These are phyloP conservation scores for Leccinum pellstonianum DNA, from an alignment of 768 basidiomycete species.

Conservation along the genomic window DNA sequence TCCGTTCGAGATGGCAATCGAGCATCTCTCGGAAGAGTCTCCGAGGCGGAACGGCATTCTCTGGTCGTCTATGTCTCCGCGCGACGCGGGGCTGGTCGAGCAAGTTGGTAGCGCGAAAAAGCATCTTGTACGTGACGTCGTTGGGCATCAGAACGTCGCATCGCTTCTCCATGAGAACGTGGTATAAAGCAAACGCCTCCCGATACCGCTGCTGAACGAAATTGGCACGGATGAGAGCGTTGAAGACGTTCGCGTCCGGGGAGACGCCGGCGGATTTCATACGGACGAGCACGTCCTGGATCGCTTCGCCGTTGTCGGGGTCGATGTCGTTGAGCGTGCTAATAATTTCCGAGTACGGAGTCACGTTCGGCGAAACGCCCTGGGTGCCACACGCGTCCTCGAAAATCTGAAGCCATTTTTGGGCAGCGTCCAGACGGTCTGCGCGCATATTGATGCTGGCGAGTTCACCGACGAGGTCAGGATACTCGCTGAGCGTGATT, in stretches of 20 bases:
- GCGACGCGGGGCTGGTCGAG: constrained; percentile 19
- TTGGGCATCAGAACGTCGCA: constrained; percentile 34
- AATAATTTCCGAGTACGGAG: constrained; percentile 42
- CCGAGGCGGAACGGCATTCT: constrained; percentile 36
- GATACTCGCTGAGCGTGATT: constrained; percentile 28
- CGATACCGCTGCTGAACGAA: constrained; percentile 31
- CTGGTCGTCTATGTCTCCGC: constrained; percentile 22
- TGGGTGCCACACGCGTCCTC: constrained; percentile 23
- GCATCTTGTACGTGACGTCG: constrained; percentile 44
- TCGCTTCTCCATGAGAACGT: constrained; percentile 36
- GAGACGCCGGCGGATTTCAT: constrained; percentile 39
- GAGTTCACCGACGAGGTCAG: constrained; percentile 37
- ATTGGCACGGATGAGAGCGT: constrained; percentile 45
- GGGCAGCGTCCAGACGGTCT: constrained; percentile 31
- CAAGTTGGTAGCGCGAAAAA: constrained; percentile 37
- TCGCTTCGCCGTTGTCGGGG: constrained; percentile 29
- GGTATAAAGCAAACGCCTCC: constrained; percentile 45
- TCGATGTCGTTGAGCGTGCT: constrained; percentile 34
- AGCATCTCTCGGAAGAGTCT: constrained; percentile 48
- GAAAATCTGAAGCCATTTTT: constrained; percentile 29
- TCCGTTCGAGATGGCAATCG: constrained; percentile 29
- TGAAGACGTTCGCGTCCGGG: constrained; percentile 45
- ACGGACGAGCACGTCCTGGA: constrained; percentile 38
- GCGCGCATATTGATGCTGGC: constrained; percentile 37
- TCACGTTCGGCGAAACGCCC: constrained; percentile 11